Base-by-base conservation (phyloP, 306 rosid genomes). In the Delonix regia region DNA sequence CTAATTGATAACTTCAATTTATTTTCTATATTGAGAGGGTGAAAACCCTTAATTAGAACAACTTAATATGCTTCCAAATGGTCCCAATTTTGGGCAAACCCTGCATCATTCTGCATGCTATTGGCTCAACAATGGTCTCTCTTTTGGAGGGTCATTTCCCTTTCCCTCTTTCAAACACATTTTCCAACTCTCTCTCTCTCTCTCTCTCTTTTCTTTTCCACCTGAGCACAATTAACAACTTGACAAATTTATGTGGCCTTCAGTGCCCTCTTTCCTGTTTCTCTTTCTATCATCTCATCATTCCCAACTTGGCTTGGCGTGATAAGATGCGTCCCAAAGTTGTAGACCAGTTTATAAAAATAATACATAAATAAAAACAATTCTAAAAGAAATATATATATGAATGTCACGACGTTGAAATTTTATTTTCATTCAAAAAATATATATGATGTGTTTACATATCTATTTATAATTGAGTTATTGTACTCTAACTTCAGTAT, bases 291-390 rank as follows among this genome's bases (percentile, higher is more conserved):
- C 69, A 78, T 79, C 89, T 74, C 85, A 86, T 81, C 88, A 74
- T 81, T 85, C 81, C 89, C 87, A 85, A 87, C 80, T 82, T 82
- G 85, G 79, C 82, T 77, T 80, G 85, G 90, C 86, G 75, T 83
- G 84, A 89, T 83, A 83, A 84, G 93, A 86, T 77, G 83, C 78
- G 84, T 74, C 84, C 87, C 30, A 44, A 53, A 76, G 82, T 74
- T 3, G 12, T 28, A 7, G 16, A 28, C 10, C 66, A 28, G 30
- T 28, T 5, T 59, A 30, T 8, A 42, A 10, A 42, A 10, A 42
- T 15, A 7, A 30, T 4, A 33, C 16, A 33, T 0, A 30, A 0
- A 7, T 3, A 0, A 62, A 62, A 3, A 16, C 9, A 33, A 30
- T 15, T 6, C 2, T 33, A 11, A 45, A 45, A 11, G 13, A 30